Conservation (phyloP, 2,329 filamentous ascomycete species). For the Polytolypa hystricis region DNA sequence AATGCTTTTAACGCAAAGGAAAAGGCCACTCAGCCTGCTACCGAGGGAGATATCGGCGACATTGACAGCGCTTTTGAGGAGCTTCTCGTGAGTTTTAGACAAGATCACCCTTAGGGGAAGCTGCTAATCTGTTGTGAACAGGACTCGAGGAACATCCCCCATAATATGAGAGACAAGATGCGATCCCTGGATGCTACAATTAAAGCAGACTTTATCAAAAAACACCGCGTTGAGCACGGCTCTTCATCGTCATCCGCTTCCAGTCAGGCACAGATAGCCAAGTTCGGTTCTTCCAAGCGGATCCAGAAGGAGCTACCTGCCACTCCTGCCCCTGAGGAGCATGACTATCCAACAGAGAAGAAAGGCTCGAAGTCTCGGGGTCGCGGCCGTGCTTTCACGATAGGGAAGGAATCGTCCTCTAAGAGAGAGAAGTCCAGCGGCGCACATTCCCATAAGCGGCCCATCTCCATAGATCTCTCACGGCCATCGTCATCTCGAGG, state of each 20-base stretch:
- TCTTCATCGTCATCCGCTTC: slow-evolving; percentile 36
- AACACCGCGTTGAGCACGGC: slow-evolving; percentile 62
- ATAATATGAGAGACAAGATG: slow-evolving; percentile 92
- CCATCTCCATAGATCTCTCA: slow-evolving; percentile 61
- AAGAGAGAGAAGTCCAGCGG: slow-evolving; percentile 65
- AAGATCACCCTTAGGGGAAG: too few relatives aligned
- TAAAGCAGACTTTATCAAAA: slow-evolving; percentile 90
- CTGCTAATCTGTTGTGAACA: too few relatives aligned
- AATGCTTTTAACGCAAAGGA: slow-evolving; percentile 49
- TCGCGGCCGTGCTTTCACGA: slow-evolving; percentile 67
- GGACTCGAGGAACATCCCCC: slow-evolving; percentile 84
- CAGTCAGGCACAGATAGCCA: slow-evolving; percentile 16
- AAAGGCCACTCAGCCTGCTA: slow-evolving; percentile 33
- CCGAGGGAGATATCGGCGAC: slow-evolving; percentile 38
- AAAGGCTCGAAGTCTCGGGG: slow-evolving; percentile 40
- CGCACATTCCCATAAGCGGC: slow-evolving; percentile 54
- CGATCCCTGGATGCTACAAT: slow-evolving; percentile 75
- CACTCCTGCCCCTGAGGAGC: not conserved
- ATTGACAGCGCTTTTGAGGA: slow-evolving; percentile 53
- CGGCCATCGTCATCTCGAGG: slow-evolving; percentile 50
- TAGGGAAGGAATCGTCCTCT: slow-evolving; percentile 57
- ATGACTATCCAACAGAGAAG: slow-evolving; percentile 7
- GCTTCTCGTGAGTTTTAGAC: slow-evolving; percentile 47
- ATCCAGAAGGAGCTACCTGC: too few relatives aligned
- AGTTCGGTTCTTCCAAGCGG: slow-evolving; percentile 9